Percentiles rank a stretch among this genome's conserved stretches.
Conservation (phyloP, 129 eudicot species). For the Escallonia herrerae region DNA sequence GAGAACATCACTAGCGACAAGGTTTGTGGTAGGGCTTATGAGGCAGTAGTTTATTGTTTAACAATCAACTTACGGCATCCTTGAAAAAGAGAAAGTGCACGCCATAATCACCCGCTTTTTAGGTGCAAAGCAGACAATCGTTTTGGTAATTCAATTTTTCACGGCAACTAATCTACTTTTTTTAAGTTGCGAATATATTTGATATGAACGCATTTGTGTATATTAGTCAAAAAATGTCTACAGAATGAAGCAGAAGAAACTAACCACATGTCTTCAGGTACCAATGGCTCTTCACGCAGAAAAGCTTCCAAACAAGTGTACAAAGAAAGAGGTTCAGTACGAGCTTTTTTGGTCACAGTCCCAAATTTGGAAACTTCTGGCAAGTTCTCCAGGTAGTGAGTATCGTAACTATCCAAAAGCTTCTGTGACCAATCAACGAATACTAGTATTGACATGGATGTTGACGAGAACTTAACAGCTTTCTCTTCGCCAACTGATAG, state of each 20-base stretch:
- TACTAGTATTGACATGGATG: constrained; percentile 71
- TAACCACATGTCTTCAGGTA: constrained; percentile 99
- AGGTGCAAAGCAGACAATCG: not conserved
- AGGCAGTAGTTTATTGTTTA: too few relatives aligned
- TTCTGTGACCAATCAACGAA: constrained; percentile 86
- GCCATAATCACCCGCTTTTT: not conserved
- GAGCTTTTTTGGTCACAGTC: constrained; percentile 66
- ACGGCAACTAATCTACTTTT: too few relatives aligned
- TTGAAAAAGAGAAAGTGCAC: not conserved
- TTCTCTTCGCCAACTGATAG: constrained; percentile 81
- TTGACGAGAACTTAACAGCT: constrained; percentile 60
- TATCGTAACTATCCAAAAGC: constrained; percentile 70
- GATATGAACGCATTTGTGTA: not conserved
- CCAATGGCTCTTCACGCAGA: constrained; percentile 95
- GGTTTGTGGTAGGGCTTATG: too few relatives aligned
- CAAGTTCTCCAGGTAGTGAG: constrained; percentile 64
- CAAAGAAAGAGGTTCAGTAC: constrained; percentile 88
- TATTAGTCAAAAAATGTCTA: not conserved
- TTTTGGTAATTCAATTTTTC: too few relatives aligned
- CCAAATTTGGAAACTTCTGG: constrained; percentile 79
- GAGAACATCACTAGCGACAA: too few relatives aligned
- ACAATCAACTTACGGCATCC: not conserved
- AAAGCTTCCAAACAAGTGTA: constrained; percentile 91
- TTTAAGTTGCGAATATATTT: not conserved
- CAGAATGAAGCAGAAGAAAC: constrained; percentile 15